Conservation (phyloP, 257 asterid species). For the Thymus mandschuricus region DNA sequence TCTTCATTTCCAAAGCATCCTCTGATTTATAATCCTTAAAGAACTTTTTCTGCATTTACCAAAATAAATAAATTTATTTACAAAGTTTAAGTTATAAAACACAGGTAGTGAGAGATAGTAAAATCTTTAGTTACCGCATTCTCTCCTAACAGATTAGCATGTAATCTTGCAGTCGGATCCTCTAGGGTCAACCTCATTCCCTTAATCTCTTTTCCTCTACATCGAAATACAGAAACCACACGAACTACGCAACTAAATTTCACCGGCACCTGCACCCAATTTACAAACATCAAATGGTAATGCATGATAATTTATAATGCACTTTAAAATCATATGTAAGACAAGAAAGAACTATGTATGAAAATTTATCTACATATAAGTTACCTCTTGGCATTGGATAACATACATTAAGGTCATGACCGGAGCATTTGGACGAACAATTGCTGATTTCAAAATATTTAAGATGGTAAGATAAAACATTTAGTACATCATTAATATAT, state of each 20-base stretch:
- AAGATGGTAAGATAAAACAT: slow-evolving; percentile 14
- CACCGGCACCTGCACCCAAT: slow-evolving; percentile 54
- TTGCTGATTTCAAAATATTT: slow-evolving; percentile 45
- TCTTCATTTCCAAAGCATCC: too few species aligned
- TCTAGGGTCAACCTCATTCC: slow-evolving; percentile 67
- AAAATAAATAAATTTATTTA: too few species aligned
- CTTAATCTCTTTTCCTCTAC: slow-evolving; percentile 23
- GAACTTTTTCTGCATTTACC: too few species aligned
- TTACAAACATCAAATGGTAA: neutral
- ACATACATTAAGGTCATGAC: slow-evolving; percentile 69
- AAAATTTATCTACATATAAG: neutral
- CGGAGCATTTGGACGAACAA: slow-evolving; percentile 52
- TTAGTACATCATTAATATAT: neutral
- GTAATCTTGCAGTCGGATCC: slow-evolving; percentile 91
- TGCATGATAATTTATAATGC: too few species aligned
- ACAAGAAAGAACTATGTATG: too few species aligned
- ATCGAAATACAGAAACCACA: slow-evolving; percentile 64
- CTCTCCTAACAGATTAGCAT: slow-evolving; percentile 67
- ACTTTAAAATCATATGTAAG: too few species aligned
- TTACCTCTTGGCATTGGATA: slow-evolving; percentile 72
- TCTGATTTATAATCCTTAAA: too few species aligned
- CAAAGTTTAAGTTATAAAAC: too few species aligned
- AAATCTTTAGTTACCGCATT: slow-evolving; percentile 62
- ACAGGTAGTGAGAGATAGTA: neutral
- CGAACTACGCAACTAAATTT: slow-evolving; percentile 74